A percentile compares a stretch with the other conserved stretches of the same genome.
These are phyloP conservation scores for Psilocybe subaeruginosa DNA, from an alignment of 768 basidiomycete species.

Conservation along the genomic window DNA sequence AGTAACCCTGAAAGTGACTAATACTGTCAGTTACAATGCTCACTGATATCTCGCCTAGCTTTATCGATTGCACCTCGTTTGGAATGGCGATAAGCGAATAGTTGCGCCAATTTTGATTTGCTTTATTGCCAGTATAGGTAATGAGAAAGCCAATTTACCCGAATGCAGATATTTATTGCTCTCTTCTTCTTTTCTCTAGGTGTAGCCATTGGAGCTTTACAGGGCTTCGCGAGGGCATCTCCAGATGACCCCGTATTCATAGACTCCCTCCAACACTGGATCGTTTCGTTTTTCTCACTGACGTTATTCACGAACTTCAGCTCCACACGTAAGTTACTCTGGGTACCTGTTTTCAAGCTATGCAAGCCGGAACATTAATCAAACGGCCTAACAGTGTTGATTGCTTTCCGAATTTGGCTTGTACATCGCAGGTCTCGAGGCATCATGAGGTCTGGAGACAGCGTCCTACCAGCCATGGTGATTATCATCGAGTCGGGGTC, in stretches of 20 bases:
- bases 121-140: conserved; percentile 14
- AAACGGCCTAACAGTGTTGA: background rate
- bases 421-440: conserved; percentile 4
- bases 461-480: conserved; percentile 12
- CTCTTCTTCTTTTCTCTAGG: background rate
- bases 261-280: conserved; percentile 9
- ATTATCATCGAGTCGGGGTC: conserved; percentile 17
- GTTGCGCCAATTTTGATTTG: conserved; percentile 6
- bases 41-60: background rate
- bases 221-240: conserved; percentile 10
- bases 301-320: conserved; percentile 16
- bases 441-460: background rate
- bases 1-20: background rate
- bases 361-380: background rate
- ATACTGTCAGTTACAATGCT: background rate
- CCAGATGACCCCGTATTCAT: conserved; percentile 13
- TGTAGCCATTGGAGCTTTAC: conserved; percentile 13
- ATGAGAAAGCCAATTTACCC: background rate
- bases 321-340: conserved; percentile 8
- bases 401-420: conserved; percentile 12
- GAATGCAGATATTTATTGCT: background rate
- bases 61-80: conserved; percentile 14
- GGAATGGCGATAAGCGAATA: conserved; percentile 7
- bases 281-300: conserved; percentile 16
- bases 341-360: background rate